Conservation (phyloP, 768 basidiomycete genomes). For the Macrolepiota albuminosa region DNA sequence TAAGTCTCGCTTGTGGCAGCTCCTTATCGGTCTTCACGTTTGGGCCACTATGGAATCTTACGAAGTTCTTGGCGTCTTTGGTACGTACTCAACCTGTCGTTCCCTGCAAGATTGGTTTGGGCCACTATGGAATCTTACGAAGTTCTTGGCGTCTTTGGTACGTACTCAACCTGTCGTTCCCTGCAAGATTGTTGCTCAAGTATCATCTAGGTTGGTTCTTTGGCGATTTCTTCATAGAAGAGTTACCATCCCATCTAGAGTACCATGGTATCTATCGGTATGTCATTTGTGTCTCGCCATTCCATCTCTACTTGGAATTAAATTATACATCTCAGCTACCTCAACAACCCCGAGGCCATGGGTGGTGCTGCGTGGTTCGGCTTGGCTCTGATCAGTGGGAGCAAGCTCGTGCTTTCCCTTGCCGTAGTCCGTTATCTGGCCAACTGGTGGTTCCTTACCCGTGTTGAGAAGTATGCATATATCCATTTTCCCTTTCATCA, state of each 20-base stretch:
- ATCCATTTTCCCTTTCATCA: neutral
- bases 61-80: conserved; percentile 89
- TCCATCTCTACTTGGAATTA: neutral
- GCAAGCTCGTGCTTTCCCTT: conserved; percentile 82
- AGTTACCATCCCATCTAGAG: conserved; percentile 84
- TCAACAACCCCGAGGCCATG: conserved; percentile 95
- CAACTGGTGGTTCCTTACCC: conserved; percentile 95
- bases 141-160: conserved; percentile 90
- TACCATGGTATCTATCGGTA: conserved; percentile 97
- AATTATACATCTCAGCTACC: conserved; percentile 44
- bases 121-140: conserved; percentile 86
- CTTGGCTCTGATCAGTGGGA: conserved; percentile 84
- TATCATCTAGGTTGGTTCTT: conserved; percentile 86
- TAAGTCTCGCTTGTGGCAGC: conserved; percentile 33
- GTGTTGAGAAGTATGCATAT: conserved; percentile 79
- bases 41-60: conserved; percentile 91
- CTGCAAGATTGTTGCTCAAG: neutral
- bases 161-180: conserved; percentile 13
- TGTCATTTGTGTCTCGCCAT: conserved; percentile 8
- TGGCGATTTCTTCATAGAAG: conserved; percentile 94
- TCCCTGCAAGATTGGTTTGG: conserved; percentile 49
- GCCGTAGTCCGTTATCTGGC: conserved; percentile 83
- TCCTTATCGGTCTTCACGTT: conserved; percentile 80
- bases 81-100: neutral
- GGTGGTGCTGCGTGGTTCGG: conserved; percentile 96